Base-by-base conservation (phyloP, 805 yeast species). In the Saccharomyces cerevisiae region DNA sequence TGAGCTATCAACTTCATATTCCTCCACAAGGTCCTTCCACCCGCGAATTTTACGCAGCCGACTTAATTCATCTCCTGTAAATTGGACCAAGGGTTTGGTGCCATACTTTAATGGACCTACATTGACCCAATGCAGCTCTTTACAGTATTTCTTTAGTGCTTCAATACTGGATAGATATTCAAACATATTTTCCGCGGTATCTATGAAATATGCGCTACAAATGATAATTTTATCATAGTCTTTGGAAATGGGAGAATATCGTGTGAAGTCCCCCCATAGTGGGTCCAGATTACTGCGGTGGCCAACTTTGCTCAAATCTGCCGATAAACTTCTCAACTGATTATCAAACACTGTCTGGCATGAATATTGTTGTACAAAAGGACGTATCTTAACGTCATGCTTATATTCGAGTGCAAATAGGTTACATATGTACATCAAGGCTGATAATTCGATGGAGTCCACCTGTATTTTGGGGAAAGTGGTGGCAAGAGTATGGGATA, bases 21-120 rank as follows among this genome's bases (percentile, higher is more conserved):
- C 46, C 41, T 53, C 53, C 51, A 74, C 68, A 1, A 73, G 51
- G 46, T 75, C 74, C 36, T 63, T 66, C 94, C 96, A 90, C 1
- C 95, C 94, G 71, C 82, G 73, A 3, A 70, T 49, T 24, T 67
- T 60, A 36, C 91, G 71, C 14, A 87, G 62, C n/a, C 65, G 59
- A 13, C 70, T 68, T 50, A 91, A 65, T 64, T 91, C 97, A n/a
- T 85, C 84, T 13, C 79, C 73, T 43, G 83, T 83, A 30, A 89
- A 72, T 66, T 91, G 96, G 30, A 84, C 81, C 65, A 79, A 75
- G 49, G 96, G 83, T 52, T 90, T 87, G 2, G 89, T 82, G 0
- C 97, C 97, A 74, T 94, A 92, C 68, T 91, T 87, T 57, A 94
- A 74, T 0, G 99, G 99, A 0, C 99, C 99, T 13, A 83, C 76